These are phyloP conservation scores for Ustilago xerochloae DNA, from an alignment of 1,284 basidiomycete genomes.

Conservation along the genomic window DNA sequence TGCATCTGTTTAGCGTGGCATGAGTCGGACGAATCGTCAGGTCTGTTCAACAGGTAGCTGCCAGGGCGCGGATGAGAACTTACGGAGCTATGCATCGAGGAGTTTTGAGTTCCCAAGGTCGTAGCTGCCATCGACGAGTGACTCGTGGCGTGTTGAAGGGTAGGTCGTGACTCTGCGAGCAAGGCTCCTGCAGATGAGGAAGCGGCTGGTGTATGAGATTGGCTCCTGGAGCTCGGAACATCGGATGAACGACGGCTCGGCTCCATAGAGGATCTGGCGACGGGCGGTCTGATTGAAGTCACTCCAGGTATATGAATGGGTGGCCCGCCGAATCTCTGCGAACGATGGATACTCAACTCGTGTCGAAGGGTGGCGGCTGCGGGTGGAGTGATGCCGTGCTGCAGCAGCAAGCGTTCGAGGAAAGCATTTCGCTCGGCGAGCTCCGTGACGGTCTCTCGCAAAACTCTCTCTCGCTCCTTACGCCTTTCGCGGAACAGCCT, in stretches of 20 bases:
- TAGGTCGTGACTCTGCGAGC: background rate
- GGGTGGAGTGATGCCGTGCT: slow-evolving; percentile 22
- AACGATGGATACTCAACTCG: slow-evolving; percentile 24
- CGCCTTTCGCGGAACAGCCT: slow-evolving; percentile 35
- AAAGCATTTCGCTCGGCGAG: slow-evolving; percentile 24
- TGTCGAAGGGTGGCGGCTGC: slow-evolving; percentile 6
- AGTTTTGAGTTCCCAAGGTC: background rate
- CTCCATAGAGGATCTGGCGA: background rate
- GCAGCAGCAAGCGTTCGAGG: slow-evolving; percentile 20
- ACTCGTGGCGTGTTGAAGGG: background rate
- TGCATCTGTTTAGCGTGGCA: background rate
- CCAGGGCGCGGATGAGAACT: background rate
- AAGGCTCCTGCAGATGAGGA: background rate
- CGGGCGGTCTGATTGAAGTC: slow-evolving; percentile 1
- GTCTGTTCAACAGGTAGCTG: background rate
- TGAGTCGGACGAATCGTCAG: background rate
- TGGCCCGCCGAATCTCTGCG: slow-evolving; percentile 21
- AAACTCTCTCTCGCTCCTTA: slow-evolving; percentile 31
- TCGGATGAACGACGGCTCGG: background rate
- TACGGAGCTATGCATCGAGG: background rate
- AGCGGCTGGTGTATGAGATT: background rate
- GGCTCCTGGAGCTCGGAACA: background rate
- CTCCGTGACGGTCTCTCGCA: slow-evolving; percentile 28
- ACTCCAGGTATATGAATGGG: slow-evolving; percentile 38
- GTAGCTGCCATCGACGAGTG: background rate